A percentile compares a stretch with the other conserved stretches of the same genome.
Conservation (phyloP, 2,329 filamentous ascomycete species). For the Verticillium longisporum region DNA sequence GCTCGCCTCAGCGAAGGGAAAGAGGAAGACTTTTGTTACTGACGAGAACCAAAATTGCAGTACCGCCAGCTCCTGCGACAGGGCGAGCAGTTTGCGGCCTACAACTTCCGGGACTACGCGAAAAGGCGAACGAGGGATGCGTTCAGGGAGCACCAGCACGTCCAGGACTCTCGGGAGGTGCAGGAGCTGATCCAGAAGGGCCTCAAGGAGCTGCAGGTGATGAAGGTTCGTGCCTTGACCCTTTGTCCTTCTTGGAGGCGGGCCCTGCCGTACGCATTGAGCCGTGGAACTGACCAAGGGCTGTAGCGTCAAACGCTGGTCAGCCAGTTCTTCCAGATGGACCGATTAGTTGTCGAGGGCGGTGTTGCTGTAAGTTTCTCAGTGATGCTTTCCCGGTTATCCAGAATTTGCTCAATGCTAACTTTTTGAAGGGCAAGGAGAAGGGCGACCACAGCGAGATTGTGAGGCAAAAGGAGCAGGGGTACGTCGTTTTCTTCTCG, state of each 20-base stretch:
- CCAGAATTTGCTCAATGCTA: slow-evolving; percentile 1
- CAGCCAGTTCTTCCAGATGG: slow-evolving; percentile 90
- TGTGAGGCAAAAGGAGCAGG: slow-evolving; percentile 70
- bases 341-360: slow-evolving; percentile 86
- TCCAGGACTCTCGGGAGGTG: slow-evolving; percentile 67
- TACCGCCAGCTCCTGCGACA: slow-evolving; percentile 89
- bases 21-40: neutral
- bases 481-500: slow-evolving; percentile 41
- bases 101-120: slow-evolving; percentile 98
- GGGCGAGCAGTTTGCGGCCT: slow-evolving; percentile 79
- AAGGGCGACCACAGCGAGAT: slow-evolving; percentile 59
- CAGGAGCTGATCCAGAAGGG: slow-evolving; percentile 89
- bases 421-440: slow-evolving; percentile 56
- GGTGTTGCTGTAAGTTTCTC: slow-evolving; percentile 62
- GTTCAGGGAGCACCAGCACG: slow-evolving; percentile 72
- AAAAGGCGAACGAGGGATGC: slow-evolving; percentile 84
- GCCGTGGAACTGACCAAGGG: neutral
- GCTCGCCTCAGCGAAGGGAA: too few species aligned
- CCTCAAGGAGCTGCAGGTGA: slow-evolving; percentile 73
- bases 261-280: neutral
- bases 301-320: slow-evolving; percentile 85
- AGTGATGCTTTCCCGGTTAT: neutral
- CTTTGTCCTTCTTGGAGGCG: neutral
- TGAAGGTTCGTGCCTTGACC: slow-evolving; percentile 67
- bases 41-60: slow-evolving; percentile 34